Conservation (phyloP, 768 basidiomycete species). For the Pleurotus djamor region DNA sequence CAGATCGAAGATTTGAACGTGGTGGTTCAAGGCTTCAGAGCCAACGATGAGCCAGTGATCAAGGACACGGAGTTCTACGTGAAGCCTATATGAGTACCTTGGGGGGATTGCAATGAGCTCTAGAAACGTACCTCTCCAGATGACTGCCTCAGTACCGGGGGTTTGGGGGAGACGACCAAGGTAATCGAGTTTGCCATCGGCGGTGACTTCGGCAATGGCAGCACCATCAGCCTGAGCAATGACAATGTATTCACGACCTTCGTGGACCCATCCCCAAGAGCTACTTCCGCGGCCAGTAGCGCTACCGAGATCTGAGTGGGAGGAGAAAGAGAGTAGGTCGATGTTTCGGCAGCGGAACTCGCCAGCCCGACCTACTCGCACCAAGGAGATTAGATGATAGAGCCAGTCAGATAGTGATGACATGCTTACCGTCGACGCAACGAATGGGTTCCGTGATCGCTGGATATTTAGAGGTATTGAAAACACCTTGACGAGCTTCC, state of each 20-base stretch:
- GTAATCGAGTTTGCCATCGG: constrained; percentile 11
- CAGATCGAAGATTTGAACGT: constrained; percentile 25
- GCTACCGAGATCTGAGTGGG: constrained; percentile 14
- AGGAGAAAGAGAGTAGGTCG: constrained; percentile 15
- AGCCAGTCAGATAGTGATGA: neutral
- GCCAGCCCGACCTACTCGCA: constrained; percentile 1
- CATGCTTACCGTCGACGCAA: constrained; percentile 10
- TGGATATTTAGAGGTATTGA: constrained; percentile 1
- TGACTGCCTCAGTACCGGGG: constrained; percentile 14
- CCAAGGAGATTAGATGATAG: neutral
- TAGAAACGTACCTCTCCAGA: neutral
- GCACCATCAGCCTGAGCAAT: constrained; percentile 16
- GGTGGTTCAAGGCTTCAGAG: constrained; percentile 21
- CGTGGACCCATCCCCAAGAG: constrained; percentile 16
- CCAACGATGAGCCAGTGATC: constrained; percentile 20
- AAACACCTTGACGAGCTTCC: constrained; percentile 3
- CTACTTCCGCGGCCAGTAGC: constrained; percentile 13
- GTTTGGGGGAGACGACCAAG: constrained; percentile 18
- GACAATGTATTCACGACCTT: constrained; percentile 14
- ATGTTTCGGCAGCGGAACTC: constrained; percentile 17
- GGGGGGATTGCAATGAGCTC: neutral
- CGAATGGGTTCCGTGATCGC: neutral
- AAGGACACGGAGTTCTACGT: constrained; percentile 20
- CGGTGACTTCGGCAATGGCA: constrained; percentile 9
- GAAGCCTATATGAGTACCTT: neutral